Evolutionary conservation across 2,329 filamentous ascomycete genomes (phyloP).

Genomic region (Stylonectria norvegica): DNA sequence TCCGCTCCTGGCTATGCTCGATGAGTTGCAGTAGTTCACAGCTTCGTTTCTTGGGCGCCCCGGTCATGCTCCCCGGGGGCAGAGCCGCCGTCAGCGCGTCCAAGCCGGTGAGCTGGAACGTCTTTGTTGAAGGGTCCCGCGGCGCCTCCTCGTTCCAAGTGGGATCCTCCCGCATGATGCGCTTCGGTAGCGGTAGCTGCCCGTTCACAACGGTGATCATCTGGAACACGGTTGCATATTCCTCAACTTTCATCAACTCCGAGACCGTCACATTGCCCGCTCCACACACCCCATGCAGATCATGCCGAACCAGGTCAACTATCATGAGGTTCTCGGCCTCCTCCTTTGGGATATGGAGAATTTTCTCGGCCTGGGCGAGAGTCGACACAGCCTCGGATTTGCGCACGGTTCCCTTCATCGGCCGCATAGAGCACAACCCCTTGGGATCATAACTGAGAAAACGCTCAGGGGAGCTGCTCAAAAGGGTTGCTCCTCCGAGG

Average conservation of each 20-base stretch:
- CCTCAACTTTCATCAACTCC: constrained; percentile 80
- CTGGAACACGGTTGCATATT: constrained; percentile 87
- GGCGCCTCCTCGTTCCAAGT: constrained; percentile 7
- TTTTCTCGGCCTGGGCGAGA: constrained; percentile 64
- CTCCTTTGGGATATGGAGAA: constrained; percentile 81
- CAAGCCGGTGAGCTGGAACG: constrained; percentile 54
- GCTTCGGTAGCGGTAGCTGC: constrained; percentile 40
- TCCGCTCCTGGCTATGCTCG: constrained; percentile 60
- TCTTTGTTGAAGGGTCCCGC: constrained; percentile 6
- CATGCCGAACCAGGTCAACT: constrained; percentile 91
- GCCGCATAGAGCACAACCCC: constrained; percentile 73
- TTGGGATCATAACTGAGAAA: constrained; percentile 61
- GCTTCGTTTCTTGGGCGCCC: constrained; percentile 88
- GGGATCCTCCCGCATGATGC: constrained; percentile 1
- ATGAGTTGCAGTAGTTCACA: constrained; percentile 75
- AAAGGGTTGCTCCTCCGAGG: constrained; percentile 65
- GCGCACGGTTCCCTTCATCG: constrained; percentile 95
- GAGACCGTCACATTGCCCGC: constrained; percentile 69
- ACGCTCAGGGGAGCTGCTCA: constrained; percentile 84
- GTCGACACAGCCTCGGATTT: constrained; percentile 66
- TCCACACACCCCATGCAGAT: constrained; percentile 81
- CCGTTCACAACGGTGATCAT: constrained; percentile 88
- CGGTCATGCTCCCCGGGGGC: constrained; percentile 93
- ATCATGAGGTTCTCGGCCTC: constrained; percentile 98
- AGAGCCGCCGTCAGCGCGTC: constrained; percentile 75